Conservation (phyloP, 2,329 filamentous ascomycete genomes). For the Fusarium domesticum region DNA sequence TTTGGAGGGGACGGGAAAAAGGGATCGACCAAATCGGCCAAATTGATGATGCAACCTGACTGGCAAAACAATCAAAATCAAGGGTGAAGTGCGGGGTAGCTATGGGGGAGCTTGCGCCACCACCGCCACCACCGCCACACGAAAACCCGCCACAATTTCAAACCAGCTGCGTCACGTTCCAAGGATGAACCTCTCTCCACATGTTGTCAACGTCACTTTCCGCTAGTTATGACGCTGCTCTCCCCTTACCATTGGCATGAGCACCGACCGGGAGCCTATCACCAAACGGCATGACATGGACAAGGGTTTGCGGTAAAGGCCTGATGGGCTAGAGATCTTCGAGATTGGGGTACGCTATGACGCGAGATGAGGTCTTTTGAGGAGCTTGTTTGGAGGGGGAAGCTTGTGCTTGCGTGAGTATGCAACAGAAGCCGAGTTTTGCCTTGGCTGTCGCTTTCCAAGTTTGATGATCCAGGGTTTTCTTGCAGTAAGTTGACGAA, state of each 20-base stretch:
- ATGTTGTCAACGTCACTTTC: conserved; percentile 27
- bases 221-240: conserved; percentile 23
- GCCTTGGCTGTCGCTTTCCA: conserved; percentile 13
- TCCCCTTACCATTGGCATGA: conserved; percentile 9
- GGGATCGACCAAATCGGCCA: neutral
- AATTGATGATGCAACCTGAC: conserved; percentile 18
- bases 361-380: conserved; percentile 23
- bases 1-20: too few species aligned
- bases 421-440: neutral
- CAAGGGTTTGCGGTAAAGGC: conserved; percentile 9
- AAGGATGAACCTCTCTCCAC: conserved; percentile 12
- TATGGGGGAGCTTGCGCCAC: conserved; percentile 25
- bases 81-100: conserved; percentile 14
- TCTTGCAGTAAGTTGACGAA: neutral
- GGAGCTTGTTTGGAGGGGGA: conserved; percentile 1
- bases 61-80: neutral
- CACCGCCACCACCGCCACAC: conserved; percentile 19
- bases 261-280: conserved; percentile 3
- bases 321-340: conserved; percentile 9
- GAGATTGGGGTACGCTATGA: conserved; percentile 23
- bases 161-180: conserved; percentile 22
- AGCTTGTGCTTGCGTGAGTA: neutral
- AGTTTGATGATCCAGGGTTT: conserved; percentile 4
- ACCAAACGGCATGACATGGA: conserved; percentile 10
- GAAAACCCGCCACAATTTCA: neutral